Base-by-base conservation (phyloP, 176 grass and related monocot species). In the Aegilops speltoides region DNA sequence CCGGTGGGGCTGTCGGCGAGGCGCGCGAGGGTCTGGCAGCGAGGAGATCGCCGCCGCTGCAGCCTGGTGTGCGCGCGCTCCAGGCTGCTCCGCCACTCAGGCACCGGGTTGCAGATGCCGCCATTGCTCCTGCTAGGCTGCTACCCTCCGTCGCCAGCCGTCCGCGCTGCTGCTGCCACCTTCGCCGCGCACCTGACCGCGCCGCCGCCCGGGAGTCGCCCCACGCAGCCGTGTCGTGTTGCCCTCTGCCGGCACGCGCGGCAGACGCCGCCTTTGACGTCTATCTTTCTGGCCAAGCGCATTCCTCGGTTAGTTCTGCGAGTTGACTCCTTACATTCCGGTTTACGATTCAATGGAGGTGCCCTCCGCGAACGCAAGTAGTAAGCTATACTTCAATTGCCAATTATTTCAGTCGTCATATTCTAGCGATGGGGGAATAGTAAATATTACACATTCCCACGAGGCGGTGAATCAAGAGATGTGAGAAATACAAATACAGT, bases 111-210 rank as follows among this genome's bases (percentile, higher is more conserved):
- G 80, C 73, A 20, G 34, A 29, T 40, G 65, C 56, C 43, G 76
- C 41, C 87, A 85, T 89, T 85, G 56, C 41, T 80, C 9, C 6
- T 19, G 76, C 43, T 46, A 46, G 43, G 43, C 43, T 46, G 43
- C 41, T 40, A 24, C 41, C 28, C 9, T 61, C 31, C 19, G 67
- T 9, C 40, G 17, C 13, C 22, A 33, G 40, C 41, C 40, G 2
- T 24, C 64, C 11, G 17, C 31, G 6, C 15, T 43, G 45, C 43
- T 77, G 0, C 71, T 37, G 6, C 17, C 0, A 4, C 10, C 7
- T 6, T 33, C 31, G 4, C 73, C 3, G 33, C 3, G 32, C 37
- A 1, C 28, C 37, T 79, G 22, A 23, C 26, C 11, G 48, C 52
- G 10, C 14, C 52, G 23, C 74, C 54, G 15, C 17, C 26, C n/a